Evolutionary conservation across 306 rosid genomes (phyloP).

Genomic region (Delonix regia): DNA sequence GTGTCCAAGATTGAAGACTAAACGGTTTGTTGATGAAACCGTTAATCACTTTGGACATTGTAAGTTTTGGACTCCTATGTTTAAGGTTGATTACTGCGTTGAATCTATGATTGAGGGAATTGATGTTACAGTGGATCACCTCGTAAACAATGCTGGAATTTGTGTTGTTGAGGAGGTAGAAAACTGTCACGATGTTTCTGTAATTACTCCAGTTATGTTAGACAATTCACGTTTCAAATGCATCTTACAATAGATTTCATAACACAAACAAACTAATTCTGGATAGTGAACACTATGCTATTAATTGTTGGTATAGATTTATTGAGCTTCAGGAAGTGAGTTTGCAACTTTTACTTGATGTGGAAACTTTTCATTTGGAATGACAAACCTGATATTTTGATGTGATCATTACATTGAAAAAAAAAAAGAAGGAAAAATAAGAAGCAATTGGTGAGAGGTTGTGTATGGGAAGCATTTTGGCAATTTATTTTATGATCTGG

Average conservation of each 20-base stretch:
- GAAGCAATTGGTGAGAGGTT: background rate
- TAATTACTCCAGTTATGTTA: slow-evolving; percentile 30
- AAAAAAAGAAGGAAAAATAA: too few relatives aligned
- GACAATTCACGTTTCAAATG: background rate
- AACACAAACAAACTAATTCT: background rate
- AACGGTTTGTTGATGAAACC: slow-evolving; percentile 59
- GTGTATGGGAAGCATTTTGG: too few relatives aligned
- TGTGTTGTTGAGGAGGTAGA: slow-evolving; percentile 31
- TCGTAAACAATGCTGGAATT: slow-evolving; percentile 76
- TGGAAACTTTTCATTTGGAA: too few relatives aligned
- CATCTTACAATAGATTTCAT: background rate
- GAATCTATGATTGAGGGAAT: background rate
- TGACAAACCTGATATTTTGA: too few relatives aligned
- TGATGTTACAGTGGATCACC: slow-evolving; percentile 69
- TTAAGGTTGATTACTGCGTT: background rate
- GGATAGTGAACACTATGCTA: too few relatives aligned
- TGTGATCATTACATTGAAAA: too few relatives aligned
- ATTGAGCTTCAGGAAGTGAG: too few relatives aligned
- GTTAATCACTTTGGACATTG: slow-evolving; percentile 56
- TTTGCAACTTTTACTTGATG: too few relatives aligned
- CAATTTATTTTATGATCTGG: too few relatives aligned
- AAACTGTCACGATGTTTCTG: slow-evolving; percentile 29
- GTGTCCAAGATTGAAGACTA: slow-evolving; percentile 56
- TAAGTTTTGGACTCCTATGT: slow-evolving; percentile 12
- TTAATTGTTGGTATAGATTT: background rate